A percentile compares a stretch with the other conserved stretches of the same genome.
Conservation (phyloP, 2,329 filamentous ascomycete genomes). For the Coniochaeta prunicola region DNA sequence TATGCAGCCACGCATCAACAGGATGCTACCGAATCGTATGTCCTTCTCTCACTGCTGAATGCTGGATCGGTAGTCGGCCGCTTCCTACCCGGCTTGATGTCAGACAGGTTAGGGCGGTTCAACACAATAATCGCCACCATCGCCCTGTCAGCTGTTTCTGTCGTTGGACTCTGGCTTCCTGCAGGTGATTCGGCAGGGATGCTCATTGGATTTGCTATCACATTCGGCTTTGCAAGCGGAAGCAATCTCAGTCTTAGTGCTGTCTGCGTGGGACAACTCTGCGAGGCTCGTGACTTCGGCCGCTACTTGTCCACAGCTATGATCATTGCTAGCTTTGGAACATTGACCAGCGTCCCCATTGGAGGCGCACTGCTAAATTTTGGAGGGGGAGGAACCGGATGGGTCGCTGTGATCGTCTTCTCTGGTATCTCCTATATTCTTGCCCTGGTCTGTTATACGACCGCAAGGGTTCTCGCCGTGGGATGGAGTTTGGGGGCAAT, state of each 20-base stretch:
- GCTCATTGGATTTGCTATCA: constrained; percentile 58
- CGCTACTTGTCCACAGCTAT: constrained; percentile 71
- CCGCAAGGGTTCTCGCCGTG: constrained; percentile 26
- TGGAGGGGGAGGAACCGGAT: constrained; percentile 22
- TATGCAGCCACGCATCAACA: constrained; percentile 61
- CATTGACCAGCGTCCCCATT: constrained; percentile 37
- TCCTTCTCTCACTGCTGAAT: constrained; percentile 75
- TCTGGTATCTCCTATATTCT: constrained; percentile 26
- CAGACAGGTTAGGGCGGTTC: constrained; percentile 72
- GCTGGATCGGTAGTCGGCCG: constrained; percentile 71
- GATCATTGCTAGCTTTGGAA: constrained; percentile 69
- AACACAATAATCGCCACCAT: constrained; percentile 71
- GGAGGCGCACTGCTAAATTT: constrained; percentile 30
- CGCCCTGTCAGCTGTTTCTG: constrained; percentile 40
- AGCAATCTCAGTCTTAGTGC: constrained; percentile 72
- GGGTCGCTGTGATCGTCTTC: constrained; percentile 30
- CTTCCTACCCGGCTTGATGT: constrained; percentile 66
- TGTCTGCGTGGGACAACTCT: constrained; percentile 75
- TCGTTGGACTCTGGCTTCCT: constrained; percentile 67
- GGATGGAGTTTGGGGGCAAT: constrained; percentile 22
- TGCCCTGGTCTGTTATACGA: constrained; percentile 23
- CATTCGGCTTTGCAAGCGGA: constrained; percentile 76
- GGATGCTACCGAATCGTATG: constrained; percentile 55
- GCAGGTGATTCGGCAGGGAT: constrained; percentile 43
- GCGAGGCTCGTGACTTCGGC: constrained; percentile 58